Base-by-base conservation (phyloP, 208 protist genomes). In the Trypanosoma mega region DNA sequence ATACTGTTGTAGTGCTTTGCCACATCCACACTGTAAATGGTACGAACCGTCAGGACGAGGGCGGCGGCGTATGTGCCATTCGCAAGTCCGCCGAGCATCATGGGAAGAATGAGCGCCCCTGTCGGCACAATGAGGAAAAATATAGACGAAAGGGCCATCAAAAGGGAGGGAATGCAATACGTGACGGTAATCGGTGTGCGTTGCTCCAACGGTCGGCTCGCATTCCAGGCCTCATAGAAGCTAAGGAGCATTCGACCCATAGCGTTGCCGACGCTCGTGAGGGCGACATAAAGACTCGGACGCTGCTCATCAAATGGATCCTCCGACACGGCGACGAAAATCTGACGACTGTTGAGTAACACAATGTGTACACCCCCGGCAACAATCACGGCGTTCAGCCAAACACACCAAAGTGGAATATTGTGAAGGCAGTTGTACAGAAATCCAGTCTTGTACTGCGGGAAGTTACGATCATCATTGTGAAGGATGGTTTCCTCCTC, bases 1-100 rank as follows among this genome's bases (percentile, higher is more conserved):
- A 76, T 56, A n/a, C 50, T 68, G 71, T 78, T 82, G 71, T 82
- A 78, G 57, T 82, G 76, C 66, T 82, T 82, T 6, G 58, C 54
- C 3, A 82, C 62, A 37, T 82, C 76, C 34, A 78, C 51, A 34
- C 63, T 74, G 70, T 72, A 82, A 51, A 82, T 78, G 16, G 71
- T 75, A 4, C 76, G 70, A 16, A 66, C 66, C 8, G 67, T 75
- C 31, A 82, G 56, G 31, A 78, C 76, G 45, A 74, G 63, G 14
- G 60, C 60, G 7, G 70, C 76, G 39, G 66, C 64, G 70, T 78
- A 78, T 36, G 68, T 65, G 36, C 76, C 76, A 59, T 73, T 74
- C 26, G 51, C 57, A n/a, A 82, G 46, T 26, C 71, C 69, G 20
- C 31, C 36, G 9, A 82, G 55, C 30, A 82, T 26, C 64, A 82